These are phyloP conservation scores for Syncephalastrum sp. DNA, from an alignment of 371 early-diverging fungal species.

Conservation along the genomic window DNA sequence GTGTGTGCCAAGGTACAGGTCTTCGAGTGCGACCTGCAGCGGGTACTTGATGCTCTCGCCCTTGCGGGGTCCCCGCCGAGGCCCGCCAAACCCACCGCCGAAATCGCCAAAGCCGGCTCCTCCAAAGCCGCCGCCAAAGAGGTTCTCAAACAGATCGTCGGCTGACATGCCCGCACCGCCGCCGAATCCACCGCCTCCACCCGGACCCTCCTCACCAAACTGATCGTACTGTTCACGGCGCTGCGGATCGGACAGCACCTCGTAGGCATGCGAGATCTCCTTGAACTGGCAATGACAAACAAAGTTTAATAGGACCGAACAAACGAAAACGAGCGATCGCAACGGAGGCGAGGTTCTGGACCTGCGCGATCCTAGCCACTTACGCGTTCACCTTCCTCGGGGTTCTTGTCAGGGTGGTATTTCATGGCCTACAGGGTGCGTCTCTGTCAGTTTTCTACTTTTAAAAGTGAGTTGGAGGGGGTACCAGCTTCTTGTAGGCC, in stretches of 20 bases:
- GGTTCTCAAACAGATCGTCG: slow-evolving; percentile 68
- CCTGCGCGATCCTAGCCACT: background rate
- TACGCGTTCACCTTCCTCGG: slow-evolving; percentile 48
- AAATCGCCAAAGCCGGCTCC: slow-evolving; percentile 17
- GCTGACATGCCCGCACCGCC: slow-evolving; percentile 56
- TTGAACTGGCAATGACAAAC: slow-evolving; percentile 71
- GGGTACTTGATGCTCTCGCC: slow-evolving; percentile 68
- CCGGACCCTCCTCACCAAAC: slow-evolving; percentile 85
- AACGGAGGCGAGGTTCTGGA: no score
- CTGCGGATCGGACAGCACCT: slow-evolving; percentile 87
- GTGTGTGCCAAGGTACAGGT: slow-evolving; percentile 79
- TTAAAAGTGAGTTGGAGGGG: background rate
- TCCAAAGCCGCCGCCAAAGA: slow-evolving; percentile 50
- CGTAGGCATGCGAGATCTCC: slow-evolving; percentile 93
- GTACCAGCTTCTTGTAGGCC: slow-evolving; percentile 89
- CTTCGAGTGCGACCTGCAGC: slow-evolving; percentile 74
- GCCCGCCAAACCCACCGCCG: slow-evolving; percentile 14
- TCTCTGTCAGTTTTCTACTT: background rate
- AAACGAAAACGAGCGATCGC: background rate
- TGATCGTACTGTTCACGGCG: slow-evolving; percentile 84
- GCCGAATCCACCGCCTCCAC: slow-evolving; percentile 36
- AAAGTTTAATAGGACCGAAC: background rate
- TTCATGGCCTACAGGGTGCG: slow-evolving; percentile 73
- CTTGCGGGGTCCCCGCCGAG: slow-evolving; percentile 49
- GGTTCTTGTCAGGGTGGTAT: slow-evolving; percentile 94